phyloP scores from a whole-genome alignment of 257 asterid genomes.

The Solanum verrucosum region DNA sequence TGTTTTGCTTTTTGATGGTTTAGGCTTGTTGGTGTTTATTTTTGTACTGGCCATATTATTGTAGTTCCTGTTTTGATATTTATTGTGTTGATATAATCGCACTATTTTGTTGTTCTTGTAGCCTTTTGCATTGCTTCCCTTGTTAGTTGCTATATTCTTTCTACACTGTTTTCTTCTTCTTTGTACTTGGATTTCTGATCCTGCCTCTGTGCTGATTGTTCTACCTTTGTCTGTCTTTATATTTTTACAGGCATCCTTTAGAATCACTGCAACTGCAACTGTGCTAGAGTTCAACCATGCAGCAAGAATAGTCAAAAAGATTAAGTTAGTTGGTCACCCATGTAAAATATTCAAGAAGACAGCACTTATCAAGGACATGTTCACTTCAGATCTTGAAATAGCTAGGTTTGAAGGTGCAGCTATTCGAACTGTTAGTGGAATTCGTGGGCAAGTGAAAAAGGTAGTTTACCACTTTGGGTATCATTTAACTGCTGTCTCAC shows the following conservation, averaged over 20 bases:
- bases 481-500: neutral
- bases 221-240: neutral
- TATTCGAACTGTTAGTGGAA: slow-evolving; percentile 87
- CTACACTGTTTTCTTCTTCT: neutral
- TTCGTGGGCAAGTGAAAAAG: slow-evolving; percentile 97
- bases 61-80: neutral
- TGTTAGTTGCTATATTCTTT: neutral
- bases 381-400: slow-evolving; percentile 96
- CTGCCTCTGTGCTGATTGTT: neutral
- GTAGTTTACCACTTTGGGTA: slow-evolving; percentile 23
- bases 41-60: neutral
- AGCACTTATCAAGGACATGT: slow-evolving; percentile 88
- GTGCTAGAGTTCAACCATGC: slow-evolving; percentile 94
- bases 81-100: neutral
- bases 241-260: slow-evolving; percentile 61
- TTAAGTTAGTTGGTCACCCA: slow-evolving; percentile 86
- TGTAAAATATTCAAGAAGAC: slow-evolving; percentile 91
- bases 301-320: slow-evolving; percentile 72
- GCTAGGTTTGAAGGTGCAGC: slow-evolving; percentile 99
- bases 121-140: neutral
- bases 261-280: slow-evolving; percentile 90
- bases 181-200: neutral
- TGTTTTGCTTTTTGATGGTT: neutral
- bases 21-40: neutral
- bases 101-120: neutral